These are phyloP conservation scores for Syzygium malaccense DNA, from an alignment of 441 rosid species.

Conservation along the genomic window DNA sequence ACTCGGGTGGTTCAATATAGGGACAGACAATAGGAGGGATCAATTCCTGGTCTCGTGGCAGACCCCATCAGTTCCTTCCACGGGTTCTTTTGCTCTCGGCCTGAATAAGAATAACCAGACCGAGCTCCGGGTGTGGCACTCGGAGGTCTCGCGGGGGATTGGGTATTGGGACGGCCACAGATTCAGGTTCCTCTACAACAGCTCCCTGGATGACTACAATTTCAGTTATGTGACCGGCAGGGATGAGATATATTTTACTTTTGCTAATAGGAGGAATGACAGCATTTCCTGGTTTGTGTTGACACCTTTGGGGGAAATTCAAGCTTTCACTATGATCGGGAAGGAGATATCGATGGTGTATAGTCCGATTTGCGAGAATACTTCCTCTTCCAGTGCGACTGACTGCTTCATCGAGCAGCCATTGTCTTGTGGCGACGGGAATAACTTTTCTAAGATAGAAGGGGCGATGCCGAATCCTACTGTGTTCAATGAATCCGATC, in stretches of 20 bases:
- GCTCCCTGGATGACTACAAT: neutral
- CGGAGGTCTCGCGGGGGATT: neutral
- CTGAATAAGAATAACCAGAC: neutral
- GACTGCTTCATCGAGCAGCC: neutral
- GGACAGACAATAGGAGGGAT: neutral
- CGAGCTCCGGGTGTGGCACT: neutral
- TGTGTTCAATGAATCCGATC: neutral
- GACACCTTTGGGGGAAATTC: neutral
- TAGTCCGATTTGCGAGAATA: neutral
- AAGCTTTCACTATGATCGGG: neutral
- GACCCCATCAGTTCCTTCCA: neutral
- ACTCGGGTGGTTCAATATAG: neutral
- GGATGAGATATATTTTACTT: neutral
- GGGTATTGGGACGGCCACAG: neutral
- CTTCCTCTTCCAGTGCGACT: neutral
- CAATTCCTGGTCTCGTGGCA: neutral
- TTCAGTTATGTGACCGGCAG: neutral
- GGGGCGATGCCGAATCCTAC: neutral
- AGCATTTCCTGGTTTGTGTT: neutral
- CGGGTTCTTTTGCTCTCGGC: neutral
- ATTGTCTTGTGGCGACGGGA: neutral
- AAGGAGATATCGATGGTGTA: neutral
- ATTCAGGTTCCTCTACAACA: neutral
- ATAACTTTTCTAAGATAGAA: neutral
- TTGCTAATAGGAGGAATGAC: neutral